These are phyloP conservation scores for Coniochaeta prunicola DNA, from an alignment of 2,329 filamentous ascomycete species.

Conservation along the genomic window DNA sequence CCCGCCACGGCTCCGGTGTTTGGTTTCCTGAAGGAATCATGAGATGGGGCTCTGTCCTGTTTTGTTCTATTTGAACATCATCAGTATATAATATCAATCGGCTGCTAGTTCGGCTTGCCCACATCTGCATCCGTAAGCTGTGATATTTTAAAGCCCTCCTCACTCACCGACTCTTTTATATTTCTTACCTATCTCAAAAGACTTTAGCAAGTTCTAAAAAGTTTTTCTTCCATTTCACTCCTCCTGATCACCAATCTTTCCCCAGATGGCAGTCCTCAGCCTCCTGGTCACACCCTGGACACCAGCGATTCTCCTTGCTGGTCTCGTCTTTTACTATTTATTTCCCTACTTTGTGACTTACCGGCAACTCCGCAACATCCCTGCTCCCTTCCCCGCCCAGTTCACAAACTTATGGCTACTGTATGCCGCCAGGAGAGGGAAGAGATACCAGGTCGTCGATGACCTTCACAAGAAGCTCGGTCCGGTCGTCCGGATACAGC, in stretches of 20 bases:
- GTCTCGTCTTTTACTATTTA: conserved; percentile 47
- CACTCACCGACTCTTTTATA: background rate
- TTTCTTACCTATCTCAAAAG: background rate
- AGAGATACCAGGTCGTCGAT: conserved; percentile 59
- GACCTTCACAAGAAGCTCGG: conserved; percentile 68
- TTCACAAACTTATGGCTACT: conserved; percentile 81
- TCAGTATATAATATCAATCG: background rate
- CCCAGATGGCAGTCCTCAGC: conserved; percentile 9
- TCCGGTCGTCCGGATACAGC: conserved; percentile 75
- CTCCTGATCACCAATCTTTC: background rate
- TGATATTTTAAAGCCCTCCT: background rate
- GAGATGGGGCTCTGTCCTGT: no score
- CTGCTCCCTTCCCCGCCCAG: conserved; percentile 53
- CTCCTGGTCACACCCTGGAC: conserved; percentile 36
- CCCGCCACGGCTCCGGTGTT: background rate
- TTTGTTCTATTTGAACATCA: background rate
- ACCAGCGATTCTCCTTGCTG: conserved; percentile 35
- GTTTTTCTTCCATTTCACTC: background rate
- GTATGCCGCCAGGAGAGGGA: conserved; percentile 55
- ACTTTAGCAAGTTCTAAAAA: background rate
- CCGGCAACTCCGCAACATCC: conserved; percentile 43
- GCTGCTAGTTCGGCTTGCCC: background rate
- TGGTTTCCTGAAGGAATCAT: background rate
- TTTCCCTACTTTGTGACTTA: conserved; percentile 54
- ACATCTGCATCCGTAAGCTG: background rate